phyloP scores from a whole-genome alignment of 2,329 filamentous ascomycete species.

The Leptographium lundbergii region DNA sequence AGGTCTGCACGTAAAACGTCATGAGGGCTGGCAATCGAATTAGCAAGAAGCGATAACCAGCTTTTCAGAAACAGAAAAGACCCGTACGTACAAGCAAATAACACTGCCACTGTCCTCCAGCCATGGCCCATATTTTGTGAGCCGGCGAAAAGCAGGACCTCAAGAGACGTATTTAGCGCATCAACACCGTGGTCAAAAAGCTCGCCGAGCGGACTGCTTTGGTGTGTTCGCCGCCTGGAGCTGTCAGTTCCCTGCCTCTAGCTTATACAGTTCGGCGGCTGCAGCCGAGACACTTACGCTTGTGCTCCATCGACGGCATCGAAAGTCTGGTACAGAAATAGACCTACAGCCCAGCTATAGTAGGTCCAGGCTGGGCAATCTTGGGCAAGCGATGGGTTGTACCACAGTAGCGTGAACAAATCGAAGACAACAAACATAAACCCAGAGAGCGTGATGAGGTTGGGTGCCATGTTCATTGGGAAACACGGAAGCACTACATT shows the following conservation, averaged over 20 bases:
- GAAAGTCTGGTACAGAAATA: slow-evolving; percentile 97
- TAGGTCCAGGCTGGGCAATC: slow-evolving; percentile 96
- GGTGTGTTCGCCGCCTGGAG: slow-evolving; percentile 65
- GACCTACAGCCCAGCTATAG: slow-evolving; percentile 73
- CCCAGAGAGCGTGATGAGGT: slow-evolving; percentile 77
- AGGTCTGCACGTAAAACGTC: slow-evolving; percentile 98
- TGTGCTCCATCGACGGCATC: slow-evolving; percentile 93
- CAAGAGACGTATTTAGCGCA: slow-evolving; percentile 89
- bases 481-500: slow-evolving; percentile 90
- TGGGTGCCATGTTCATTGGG: slow-evolving; percentile 87
- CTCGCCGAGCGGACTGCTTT: slow-evolving; percentile 88
- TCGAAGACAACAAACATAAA: slow-evolving; percentile 86
- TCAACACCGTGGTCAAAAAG: slow-evolving; percentile 97
- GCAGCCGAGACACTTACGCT: slow-evolving; percentile 46
- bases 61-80: neutral
- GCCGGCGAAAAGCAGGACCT: slow-evolving; percentile 81
- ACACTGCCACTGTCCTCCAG: slow-evolving; percentile 72
- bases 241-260: slow-evolving; percentile 3
- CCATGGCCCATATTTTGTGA: slow-evolving; percentile 87
- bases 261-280: neutral
- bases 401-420: slow-evolving; percentile 86
- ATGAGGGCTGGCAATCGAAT: slow-evolving; percentile 49
- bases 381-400: slow-evolving; percentile 84
- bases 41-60: neutral
- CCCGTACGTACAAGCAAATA: slow-evolving; percentile 62